Percentiles rank a stretch among this genome's conserved stretches.
These are phyloP conservation scores for Amanita muscaria DNA, from an alignment of 768 basidiomycete genomes.

Conservation along the genomic window DNA sequence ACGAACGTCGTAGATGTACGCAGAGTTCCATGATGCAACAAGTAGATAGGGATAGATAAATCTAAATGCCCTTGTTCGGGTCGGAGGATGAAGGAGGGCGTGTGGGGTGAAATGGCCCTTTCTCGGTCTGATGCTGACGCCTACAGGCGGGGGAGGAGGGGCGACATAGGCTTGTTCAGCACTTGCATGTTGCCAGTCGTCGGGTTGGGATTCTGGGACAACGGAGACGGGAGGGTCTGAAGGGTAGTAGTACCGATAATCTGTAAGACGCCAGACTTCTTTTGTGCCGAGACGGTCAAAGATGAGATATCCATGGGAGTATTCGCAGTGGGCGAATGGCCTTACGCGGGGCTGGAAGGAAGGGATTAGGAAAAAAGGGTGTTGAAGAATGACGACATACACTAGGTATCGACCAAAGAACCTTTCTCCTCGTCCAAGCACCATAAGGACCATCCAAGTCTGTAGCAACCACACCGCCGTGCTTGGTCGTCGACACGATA, in stretches of 20 bases:
- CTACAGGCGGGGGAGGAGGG: too few species aligned
- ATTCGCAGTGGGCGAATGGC: conserved; percentile 62
- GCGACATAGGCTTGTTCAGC: conserved; percentile 7
- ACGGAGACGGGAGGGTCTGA: conserved; percentile 8
- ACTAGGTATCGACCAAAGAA: too few species aligned
- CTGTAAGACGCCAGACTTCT: conserved; percentile 61
- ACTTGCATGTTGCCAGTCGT: conserved; percentile 8
- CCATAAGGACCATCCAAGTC: conserved; percentile 31
- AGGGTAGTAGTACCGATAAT: conserved; percentile 16
- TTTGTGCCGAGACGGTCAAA: conserved; percentile 54
- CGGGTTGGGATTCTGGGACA: background rate
- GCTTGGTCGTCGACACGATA: conserved; percentile 43
- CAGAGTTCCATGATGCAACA: conserved; percentile 32
- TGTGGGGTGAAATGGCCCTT: conserved; percentile 54
- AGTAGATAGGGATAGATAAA: conserved; percentile 62
- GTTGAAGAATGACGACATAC: too few species aligned
- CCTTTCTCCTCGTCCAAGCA: too few species aligned
- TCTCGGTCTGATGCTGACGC: too few species aligned
- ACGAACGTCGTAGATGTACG: conserved; percentile 57
- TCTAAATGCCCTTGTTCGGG: conserved; percentile 44
- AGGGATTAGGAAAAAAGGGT: too few species aligned
- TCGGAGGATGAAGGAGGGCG: conserved; percentile 44
- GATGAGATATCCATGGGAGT: conserved; percentile 59
- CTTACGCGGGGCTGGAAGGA: conserved; percentile 50
- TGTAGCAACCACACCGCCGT: conserved; percentile 51